Evolutionary conservation across 768 basidiomycete species (phyloP), one percentile per base, ranked within the genome.

Genomic region (Guyanaporus albipodus): DNA sequence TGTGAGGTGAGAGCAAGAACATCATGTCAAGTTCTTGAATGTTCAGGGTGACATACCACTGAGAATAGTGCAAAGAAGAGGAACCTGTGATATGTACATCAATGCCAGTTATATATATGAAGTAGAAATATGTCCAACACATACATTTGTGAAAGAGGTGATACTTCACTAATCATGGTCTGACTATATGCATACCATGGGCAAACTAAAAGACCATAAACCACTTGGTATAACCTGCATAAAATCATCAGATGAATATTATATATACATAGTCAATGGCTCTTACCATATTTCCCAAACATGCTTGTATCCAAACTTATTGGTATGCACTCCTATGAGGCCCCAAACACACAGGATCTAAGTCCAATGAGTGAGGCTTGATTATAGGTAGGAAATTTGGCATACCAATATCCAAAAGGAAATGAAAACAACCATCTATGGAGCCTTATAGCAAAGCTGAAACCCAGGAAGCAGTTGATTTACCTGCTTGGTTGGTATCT

Each of bases 121-220:
- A 9, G 17, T 6, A 17, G 8, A 14, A 33, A 42, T 9, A 1
- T 28, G 36, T 18, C 8, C n/a, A n/a, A 35, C n/a, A 61, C 70
- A 29, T 61, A 82, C 84, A 84, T 87, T 67, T 85, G 86, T 27
- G 81, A 78, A 43, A 80, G 64, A 31, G 82, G 83, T 32, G 80
- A 84, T 22, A 89, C 85, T 54, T 89, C 84, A 61, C 79, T 83
- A 49, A 88, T 88, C 87, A 88, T 84, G 1, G 84, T 87, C 62
- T 87, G 83, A 59, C 85, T 85, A 58, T 87, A 86, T 35, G 85
- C 84, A 59, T 86, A 87, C 84, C 85, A 87, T 4, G 85, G 85
- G 54, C 85, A 86, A 4, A 85, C 82, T 76, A 85, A 73, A 23
- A 88, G 66, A 14, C 84, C 85, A 55, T 82, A 86, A 58, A 77